Conservation (phyloP, 164 flowering plant species). For the Saururus chinensis region DNA sequence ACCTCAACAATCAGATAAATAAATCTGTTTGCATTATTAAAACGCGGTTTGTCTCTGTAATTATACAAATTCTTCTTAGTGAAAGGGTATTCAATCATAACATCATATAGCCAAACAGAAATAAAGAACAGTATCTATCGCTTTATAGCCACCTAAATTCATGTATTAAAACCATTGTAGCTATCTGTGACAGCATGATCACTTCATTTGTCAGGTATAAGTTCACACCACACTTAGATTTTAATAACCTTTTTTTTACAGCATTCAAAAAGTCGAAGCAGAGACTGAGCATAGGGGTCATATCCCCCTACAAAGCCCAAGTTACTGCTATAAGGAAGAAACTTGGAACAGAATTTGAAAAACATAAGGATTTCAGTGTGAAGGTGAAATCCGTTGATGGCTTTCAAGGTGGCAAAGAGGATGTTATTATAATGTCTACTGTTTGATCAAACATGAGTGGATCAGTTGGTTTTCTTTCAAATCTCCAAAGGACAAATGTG, state of each 20-base stretch:
- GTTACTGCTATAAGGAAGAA: constrained; percentile 26
- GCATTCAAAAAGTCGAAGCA: constrained; percentile 8
- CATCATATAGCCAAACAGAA: too few relatives aligned
- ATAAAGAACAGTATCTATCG: too few relatives aligned
- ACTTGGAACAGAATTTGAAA: constrained; percentile 19
- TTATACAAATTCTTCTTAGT: too few relatives aligned
- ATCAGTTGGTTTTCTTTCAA: constrained; percentile 30
- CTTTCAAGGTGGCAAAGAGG: constrained; percentile 45
- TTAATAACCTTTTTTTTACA: constrained; percentile 9
- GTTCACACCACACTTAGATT: too few relatives aligned
- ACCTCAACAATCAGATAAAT: too few relatives aligned
- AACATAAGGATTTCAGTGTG: constrained; percentile 14
- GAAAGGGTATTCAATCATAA: too few relatives aligned
- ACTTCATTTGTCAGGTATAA: too few relatives aligned
- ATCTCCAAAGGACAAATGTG: constrained; percentile 31
- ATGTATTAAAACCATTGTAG: too few relatives aligned
- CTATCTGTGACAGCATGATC: too few relatives aligned
- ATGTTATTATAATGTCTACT: constrained; percentile 30
- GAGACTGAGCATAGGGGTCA: constrained; percentile 20
- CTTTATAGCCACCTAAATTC: too few relatives aligned
- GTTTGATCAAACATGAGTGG: constrained; percentile 27
- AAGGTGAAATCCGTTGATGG: constrained; percentile 42
- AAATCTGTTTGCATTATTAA: too few relatives aligned
- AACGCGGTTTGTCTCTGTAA: too few relatives aligned
- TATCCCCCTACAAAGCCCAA: constrained; percentile 36